Percentiles rank a stretch among this genome's conserved stretches.
Conservation (phyloP, 1,284 basidiomycete species). For the Ceratobasidium sp. region DNA sequence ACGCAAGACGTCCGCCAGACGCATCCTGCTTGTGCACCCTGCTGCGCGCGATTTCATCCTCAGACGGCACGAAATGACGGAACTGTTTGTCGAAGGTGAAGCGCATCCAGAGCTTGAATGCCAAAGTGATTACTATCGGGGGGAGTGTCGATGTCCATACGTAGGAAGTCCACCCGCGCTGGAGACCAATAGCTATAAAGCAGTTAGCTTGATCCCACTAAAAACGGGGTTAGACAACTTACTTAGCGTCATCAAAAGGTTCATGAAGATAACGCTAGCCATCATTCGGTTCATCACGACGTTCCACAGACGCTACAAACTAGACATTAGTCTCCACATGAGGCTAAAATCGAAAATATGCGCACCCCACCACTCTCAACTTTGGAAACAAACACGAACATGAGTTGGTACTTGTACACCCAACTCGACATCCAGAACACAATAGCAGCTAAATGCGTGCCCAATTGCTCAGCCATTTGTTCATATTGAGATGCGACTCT, state of each 20-base stretch:
- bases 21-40: slow-evolving; percentile 79
- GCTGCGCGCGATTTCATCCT: slow-evolving; percentile 73
- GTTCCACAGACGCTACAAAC: slow-evolving; percentile 85
- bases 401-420: slow-evolving; percentile 90
- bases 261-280: slow-evolving; percentile 80
- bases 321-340: slow-evolving; percentile 35
- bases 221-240: slow-evolving; percentile 53
- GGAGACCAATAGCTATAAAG: slow-evolving; percentile 82
- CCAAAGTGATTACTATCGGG: slow-evolving; percentile 76
- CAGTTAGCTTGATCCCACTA: background rate
- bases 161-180: slow-evolving; percentile 76
- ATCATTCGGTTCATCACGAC: slow-evolving; percentile 88
- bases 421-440: slow-evolving; percentile 75
- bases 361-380: slow-evolving; percentile 91
- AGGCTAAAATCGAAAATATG: slow-evolving; percentile 47
- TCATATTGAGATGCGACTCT: background rate
- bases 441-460: slow-evolving; percentile 62
- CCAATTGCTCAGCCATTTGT: slow-evolving; percentile 50
- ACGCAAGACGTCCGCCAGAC: slow-evolving; percentile 75
- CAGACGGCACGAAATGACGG: slow-evolving; percentile 79
- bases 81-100: slow-evolving; percentile 75
- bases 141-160: slow-evolving; percentile 79
- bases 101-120: slow-evolving; percentile 85
- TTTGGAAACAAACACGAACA: slow-evolving; percentile 89
- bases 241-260: slow-evolving; percentile 88